Conservation (phyloP, 106 monocot species). For the Acorus gramineus region DNA sequence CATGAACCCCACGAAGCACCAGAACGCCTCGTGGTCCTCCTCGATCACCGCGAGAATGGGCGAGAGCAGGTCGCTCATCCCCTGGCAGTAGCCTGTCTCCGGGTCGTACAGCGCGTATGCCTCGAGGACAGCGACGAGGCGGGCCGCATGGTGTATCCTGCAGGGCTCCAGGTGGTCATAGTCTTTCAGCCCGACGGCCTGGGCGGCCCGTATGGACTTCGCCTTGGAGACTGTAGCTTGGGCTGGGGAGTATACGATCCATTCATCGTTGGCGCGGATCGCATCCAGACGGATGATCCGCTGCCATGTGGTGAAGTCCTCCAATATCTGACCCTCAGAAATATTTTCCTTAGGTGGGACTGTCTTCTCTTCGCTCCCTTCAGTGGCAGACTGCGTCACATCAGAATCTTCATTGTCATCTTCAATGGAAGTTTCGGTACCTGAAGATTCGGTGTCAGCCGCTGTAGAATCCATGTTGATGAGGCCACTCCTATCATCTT, state of each 20-base stretch:
- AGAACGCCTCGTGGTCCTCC: constrained; percentile 68
- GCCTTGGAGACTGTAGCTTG: constrained; percentile 49
- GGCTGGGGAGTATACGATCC: constrained; percentile 2
- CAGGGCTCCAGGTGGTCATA: constrained; percentile 72
- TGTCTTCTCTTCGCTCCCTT: too few species aligned
- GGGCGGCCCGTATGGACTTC: constrained; percentile 36
- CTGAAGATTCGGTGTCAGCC: too few species aligned
- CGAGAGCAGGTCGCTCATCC: constrained; percentile 87
- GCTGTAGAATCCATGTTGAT: neutral
- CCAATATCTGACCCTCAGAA: neutral
- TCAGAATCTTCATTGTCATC: too few species aligned
- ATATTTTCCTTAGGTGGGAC: too few species aligned
- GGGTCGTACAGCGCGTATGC: constrained; percentile 82
- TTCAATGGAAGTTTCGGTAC: too few species aligned
- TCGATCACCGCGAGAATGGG: constrained; percentile 74
- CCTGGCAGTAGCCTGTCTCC: constrained; percentile 90
- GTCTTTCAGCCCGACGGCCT: constrained; percentile 57
- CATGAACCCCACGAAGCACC: constrained; percentile 95
- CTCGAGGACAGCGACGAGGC: constrained; percentile 70
- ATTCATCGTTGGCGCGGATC: neutral
- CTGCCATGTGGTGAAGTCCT: neutral
- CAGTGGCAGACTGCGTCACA: too few species aligned
- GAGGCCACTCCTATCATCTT: constrained; percentile 4
- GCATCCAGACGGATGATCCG: too few species aligned
- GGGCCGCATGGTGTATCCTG: constrained; percentile 67